Base-by-base conservation (phyloP, 371 early-diverging fungal species). In the Mucor racemosus region DNA sequence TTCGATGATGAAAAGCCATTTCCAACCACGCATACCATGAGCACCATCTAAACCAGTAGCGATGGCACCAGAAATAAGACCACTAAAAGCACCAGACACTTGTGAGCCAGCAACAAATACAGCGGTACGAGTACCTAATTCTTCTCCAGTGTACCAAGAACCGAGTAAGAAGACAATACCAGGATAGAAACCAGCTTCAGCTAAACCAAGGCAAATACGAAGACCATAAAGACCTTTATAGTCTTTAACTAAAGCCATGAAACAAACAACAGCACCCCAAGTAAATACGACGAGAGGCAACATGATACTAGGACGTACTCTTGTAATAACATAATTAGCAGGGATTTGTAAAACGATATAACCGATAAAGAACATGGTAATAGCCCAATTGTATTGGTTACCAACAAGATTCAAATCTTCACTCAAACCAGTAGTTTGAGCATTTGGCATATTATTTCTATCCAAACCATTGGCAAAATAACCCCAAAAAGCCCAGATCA, bases 381-480 rank as follows among this genome's bases (percentile, higher is more conserved):
- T 61, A 4, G 89, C 86, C 78, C 85, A 78, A 62, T 88, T 88
- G 67, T 88, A 90, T 54, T 79, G 77, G 38, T 72, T 66, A 7
- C 73, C 72, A 7, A 67, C 69, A 33, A 90, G 75, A 0, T 76
- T 55, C 19, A 91, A 66, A 53, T 86, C 86, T 26, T 70, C 66
- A 46, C 80, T 78, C 57, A 90, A 58, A 59, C 81, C 83, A 26
- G 78, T 84, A 17, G 84, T 84, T 50, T 77, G 75, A 11, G 85
- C 86, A 67, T 81, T 79, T 5, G 76, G 92, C 74, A 94, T 91
- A 66, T 93, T 94, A 57, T 87, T 87, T 53, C 93, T 86, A 72
- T 93, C 94, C 8, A 94, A 74, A 63, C 89, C 89, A 60, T 85
- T 87, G 50, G 91, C 87, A 58, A 93, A 81, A 62, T 93, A 93